These are phyloP conservation scores for Orobanche coerulescens DNA, from an alignment of 257 asterid genomes.

Conservation along the genomic window DNA sequence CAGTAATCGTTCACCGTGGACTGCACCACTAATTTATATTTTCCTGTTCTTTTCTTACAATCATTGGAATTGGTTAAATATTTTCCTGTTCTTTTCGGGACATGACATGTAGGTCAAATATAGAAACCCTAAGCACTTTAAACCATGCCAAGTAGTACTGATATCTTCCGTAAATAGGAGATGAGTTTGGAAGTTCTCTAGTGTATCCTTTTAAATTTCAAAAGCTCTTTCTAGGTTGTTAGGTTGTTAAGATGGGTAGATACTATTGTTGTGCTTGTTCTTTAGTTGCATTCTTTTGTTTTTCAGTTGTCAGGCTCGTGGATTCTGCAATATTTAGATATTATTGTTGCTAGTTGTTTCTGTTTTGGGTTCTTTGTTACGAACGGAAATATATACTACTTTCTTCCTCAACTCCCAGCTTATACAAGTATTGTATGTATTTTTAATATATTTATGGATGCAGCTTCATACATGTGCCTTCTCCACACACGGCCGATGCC, in stretches of 20 bases:
- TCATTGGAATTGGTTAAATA: too few relatives aligned
- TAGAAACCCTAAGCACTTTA: not conserved
- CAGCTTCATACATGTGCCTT: too few relatives aligned
- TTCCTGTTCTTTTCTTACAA: too few relatives aligned
- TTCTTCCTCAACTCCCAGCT: too few relatives aligned
- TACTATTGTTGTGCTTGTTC: not conserved
- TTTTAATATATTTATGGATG: too few relatives aligned
- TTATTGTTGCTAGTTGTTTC: not conserved
- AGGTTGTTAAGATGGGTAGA: not conserved
- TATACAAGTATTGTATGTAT: too few relatives aligned
- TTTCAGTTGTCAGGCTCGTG: not conserved
- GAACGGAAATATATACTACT: not conserved
- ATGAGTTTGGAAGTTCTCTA: not conserved
- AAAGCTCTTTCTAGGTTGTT: not conserved
- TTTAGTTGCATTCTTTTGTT: not conserved
- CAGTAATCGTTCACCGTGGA: too few relatives aligned
- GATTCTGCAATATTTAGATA: not conserved
- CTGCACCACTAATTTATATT: too few relatives aligned
- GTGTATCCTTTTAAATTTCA: not conserved
- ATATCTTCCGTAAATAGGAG: not conserved
- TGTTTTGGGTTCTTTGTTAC: not conserved
- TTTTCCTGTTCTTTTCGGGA: too few relatives aligned
- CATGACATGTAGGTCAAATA: not conserved
- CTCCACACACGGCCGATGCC: too few relatives aligned
- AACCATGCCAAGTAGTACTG: not conserved